Base-by-base conservation (phyloP, 1,139 yeast species). In the Hyphopichia fennica region DNA sequence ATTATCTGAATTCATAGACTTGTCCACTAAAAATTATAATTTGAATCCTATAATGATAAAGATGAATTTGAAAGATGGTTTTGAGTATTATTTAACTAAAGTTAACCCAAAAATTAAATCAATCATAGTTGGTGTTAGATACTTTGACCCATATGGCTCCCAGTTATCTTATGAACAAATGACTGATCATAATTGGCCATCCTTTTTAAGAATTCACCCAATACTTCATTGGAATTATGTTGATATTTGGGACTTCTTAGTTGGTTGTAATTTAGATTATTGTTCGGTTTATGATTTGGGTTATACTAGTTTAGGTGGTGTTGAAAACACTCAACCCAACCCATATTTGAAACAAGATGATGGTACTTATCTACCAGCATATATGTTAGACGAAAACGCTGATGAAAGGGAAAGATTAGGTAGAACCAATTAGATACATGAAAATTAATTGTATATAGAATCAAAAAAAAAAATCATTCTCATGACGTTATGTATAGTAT, bases 151-250 rank as follows among this genome's bases (percentile, higher is more conserved):
- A 0, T 85, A 76, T 56, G 90, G 95, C 0, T 63, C 65, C 1
- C 50, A 65, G 13, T 67, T 89, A 31, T 49, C 67, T 14, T 72
- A 72, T 42, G 76, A 84, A 45, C 90, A 87, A 53, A 59, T 55
- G 33, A 89, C 96, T 0, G 96, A 89, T 57, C 84, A 81, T 47
- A 81, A 88, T 41, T 89, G 96, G 96, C 96, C 96, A n/a, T 66
- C 69, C 31, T 89, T 89, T 57, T 62, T 82, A 49, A 66, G 96
- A 37, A 72, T 88, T 9, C 93, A 88, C 54, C 96, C 96, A 0
- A 84, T 89, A 11, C 69, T 89, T 39, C 85, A 86, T 41, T 89
- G 96, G 96, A 76, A 76, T 35, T 87, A 86, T 52, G 76, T 74
- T 22, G 88, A 88, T 45, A 73, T 89, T 3, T 89, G 96, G 96